phyloP scores from a whole-genome alignment of 2,329 filamentous ascomycete species.

The Incumbomyces delicatus region DNA sequence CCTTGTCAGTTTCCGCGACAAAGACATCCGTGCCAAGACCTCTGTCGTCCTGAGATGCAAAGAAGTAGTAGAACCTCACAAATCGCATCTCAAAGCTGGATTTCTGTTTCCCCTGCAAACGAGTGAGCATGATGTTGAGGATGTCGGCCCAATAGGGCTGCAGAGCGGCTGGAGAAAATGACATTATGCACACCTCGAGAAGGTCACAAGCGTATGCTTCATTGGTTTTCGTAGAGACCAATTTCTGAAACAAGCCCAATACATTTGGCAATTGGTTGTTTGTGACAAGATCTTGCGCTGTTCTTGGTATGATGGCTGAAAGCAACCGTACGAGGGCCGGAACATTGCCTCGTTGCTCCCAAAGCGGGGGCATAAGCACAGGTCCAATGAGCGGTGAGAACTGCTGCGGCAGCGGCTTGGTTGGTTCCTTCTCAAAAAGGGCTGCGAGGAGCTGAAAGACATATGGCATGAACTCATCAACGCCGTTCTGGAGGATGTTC shows the following conservation, averaged over 20 bases:
- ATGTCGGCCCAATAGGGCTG: constrained; percentile 72
- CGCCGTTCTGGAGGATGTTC: constrained; percentile 66
- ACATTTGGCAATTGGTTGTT: constrained; percentile 78
- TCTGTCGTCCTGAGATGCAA: constrained; percentile 66
- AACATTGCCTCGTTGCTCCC: constrained; percentile 88
- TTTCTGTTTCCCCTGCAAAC: constrained; percentile 61
- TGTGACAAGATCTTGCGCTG: constrained; percentile 59
- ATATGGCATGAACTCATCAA: constrained; percentile 92
- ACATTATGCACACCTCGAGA: constrained; percentile 66
- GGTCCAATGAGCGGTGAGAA: constrained; percentile 71
- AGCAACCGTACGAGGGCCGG: constrained; percentile 81
- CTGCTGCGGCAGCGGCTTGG: constrained; percentile 65
- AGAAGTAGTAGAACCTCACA: constrained; percentile 86
- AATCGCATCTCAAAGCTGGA: constrained; percentile 82
- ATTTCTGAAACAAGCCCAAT: constrained; percentile 90
- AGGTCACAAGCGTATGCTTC: constrained; percentile 84
- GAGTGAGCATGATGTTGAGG: constrained; percentile 68
- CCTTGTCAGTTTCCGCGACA: constrained; percentile 68
- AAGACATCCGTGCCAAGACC: constrained; percentile 92
- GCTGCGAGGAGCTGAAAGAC: constrained; percentile 92
- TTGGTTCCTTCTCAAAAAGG: constrained; percentile 75
- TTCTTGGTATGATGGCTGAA: constrained; percentile 71
- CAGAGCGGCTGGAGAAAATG: constrained; percentile 58
- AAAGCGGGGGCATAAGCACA: constrained; percentile 69
- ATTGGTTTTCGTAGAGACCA: constrained; percentile 71